A percentile compares a stretch with the other conserved stretches of the same genome.
These are phyloP conservation scores for Russula griseocarnosa DNA, from an alignment of 768 basidiomycete species.

Conservation along the genomic window DNA sequence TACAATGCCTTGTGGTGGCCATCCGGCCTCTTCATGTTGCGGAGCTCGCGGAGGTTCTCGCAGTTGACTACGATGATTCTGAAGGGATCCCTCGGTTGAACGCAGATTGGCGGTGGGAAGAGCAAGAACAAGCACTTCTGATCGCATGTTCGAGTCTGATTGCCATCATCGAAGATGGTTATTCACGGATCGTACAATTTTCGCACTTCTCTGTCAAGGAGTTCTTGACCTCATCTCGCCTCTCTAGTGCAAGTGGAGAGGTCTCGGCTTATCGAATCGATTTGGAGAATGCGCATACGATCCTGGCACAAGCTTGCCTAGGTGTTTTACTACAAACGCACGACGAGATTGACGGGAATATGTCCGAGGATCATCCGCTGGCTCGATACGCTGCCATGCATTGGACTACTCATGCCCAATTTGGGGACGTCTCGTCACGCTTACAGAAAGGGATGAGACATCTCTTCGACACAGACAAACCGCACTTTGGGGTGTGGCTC, in stretches of 20 bases:
- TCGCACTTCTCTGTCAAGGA: background rate
- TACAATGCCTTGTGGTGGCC: constrained; percentile 4
- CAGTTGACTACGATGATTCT: background rate
- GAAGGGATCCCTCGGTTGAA: background rate
- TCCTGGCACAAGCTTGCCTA: background rate
- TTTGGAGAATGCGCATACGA: background rate
- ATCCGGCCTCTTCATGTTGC: constrained; percentile 5
- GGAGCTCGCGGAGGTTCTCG: background rate
- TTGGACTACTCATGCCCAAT: background rate
- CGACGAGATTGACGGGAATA: background rate
- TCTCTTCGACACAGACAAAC: background rate
- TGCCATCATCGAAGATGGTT: background rate
- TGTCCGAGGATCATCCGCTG: background rate
- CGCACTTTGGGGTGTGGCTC: background rate
- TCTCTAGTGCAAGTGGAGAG: background rate
- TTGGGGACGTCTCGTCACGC: background rate
- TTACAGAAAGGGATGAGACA: background rate
- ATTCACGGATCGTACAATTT: background rate
- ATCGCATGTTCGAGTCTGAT: background rate
- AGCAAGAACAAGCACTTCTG: background rate
- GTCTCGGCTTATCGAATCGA: background rate
- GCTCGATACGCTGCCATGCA: background rate
- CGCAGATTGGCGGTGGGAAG: background rate
- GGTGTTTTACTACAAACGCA: background rate
- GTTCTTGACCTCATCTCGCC: background rate